Conservation (phyloP, 2,329 filamentous ascomycete genomes). For the Plectosphaerella cucumerina region DNA sequence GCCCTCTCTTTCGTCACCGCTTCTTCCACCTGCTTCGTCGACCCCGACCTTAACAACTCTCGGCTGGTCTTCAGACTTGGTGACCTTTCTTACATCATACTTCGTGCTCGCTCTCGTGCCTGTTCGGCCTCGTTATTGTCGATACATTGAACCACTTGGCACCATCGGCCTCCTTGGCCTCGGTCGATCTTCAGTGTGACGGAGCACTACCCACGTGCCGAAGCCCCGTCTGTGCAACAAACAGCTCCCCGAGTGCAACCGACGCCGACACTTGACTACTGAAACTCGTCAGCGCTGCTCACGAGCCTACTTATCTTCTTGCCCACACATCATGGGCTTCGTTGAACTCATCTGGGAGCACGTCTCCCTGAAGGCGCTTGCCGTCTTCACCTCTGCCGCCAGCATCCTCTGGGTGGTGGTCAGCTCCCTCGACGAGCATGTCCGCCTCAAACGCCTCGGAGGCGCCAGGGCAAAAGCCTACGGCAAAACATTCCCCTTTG, state of each 20-base stretch:
- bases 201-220: not conserved
- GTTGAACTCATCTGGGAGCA: slow-evolving; percentile 42
- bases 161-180: not conserved
- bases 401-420: slow-evolving; percentile 33
- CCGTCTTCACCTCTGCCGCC: slow-evolving; percentile 30
- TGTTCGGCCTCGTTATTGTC: no score
- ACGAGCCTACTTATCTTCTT: no score
- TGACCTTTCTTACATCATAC: no score
- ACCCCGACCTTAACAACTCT: no score
- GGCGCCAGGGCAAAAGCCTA: slow-evolving; percentile 32
- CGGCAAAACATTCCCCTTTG: slow-evolving; percentile 39
- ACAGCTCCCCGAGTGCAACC: not conserved
- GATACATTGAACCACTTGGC: no score
- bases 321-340: slow-evolving; percentile 37
- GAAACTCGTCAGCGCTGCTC: not conserved
- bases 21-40: not conserved
- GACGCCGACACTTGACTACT: not conserved
- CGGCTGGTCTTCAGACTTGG: no score
- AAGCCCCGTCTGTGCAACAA: not conserved
- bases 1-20: not conserved
- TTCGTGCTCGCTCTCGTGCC: no score
- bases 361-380: slow-evolving; percentile 35
- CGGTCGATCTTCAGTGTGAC: not conserved
- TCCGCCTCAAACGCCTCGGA: slow-evolving; percentile 37
- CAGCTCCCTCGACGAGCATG: slow-evolving; percentile 33